Evolutionary conservation across 768 basidiomycete species (phyloP).

Genomic region (Termitomyces sp.): DNA sequence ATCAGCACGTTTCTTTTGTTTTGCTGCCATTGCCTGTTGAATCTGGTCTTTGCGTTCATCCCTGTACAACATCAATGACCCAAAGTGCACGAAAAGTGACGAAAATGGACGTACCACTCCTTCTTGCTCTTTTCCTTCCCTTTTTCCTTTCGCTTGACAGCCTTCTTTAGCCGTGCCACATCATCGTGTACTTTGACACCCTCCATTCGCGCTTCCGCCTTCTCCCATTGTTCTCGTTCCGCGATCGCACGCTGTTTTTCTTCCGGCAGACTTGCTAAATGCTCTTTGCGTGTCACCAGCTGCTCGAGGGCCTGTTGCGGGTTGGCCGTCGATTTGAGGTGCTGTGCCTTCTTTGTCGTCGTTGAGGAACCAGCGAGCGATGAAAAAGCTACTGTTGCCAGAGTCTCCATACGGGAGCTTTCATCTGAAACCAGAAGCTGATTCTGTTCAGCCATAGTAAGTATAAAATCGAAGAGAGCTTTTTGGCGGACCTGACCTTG

Average conservation of each 20-base stretch:
- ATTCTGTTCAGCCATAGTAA: constrained; percentile 31
- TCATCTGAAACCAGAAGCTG: constrained; percentile 69
- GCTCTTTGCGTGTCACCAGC: constrained; percentile 70
- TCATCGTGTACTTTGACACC: constrained; percentile 92
- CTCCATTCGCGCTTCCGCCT: constrained; percentile 81
- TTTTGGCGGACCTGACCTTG: constrained; percentile 38
- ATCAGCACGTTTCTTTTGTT: constrained; percentile 85
- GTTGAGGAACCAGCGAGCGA: constrained; percentile 44
- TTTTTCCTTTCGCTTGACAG: constrained; percentile 88
- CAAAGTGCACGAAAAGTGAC: not conserved
- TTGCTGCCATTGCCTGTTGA: constrained; percentile 68
- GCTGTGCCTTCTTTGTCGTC: constrained; percentile 38
- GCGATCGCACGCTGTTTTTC: constrained; percentile 78
- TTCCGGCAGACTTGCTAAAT: constrained; percentile 69
- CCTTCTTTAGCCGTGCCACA: constrained; percentile 82
- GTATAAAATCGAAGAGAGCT: not conserved
- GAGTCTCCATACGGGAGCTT: constrained; percentile 20
- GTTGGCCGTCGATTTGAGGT: constrained; percentile 69
- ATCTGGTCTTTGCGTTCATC: constrained; percentile 81
- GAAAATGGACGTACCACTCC: constrained; percentile 53
- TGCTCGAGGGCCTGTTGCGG: constrained; percentile 83
- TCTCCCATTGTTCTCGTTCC: constrained; percentile 85
- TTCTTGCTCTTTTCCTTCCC: constrained; percentile 80
- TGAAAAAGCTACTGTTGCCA: constrained; percentile 69
- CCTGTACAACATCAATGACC: constrained; percentile 38